Conservation (phyloP, 176 grass and related monocot genomes). For the Hordeum vulgare region DNA sequence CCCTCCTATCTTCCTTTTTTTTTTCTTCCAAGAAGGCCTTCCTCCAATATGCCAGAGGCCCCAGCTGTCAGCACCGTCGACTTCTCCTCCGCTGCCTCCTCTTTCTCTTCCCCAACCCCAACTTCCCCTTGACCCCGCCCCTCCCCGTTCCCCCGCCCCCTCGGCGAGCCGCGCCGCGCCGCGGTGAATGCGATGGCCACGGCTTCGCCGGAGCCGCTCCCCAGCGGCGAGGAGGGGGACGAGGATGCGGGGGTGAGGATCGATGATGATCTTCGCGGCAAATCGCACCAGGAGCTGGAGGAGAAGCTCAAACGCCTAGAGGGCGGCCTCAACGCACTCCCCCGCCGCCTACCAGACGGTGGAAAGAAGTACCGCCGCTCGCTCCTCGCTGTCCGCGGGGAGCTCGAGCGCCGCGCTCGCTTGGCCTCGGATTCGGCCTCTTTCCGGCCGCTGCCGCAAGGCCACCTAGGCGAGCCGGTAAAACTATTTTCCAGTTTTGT, state of each 20-base stretch:
- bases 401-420: constrained; percentile 30
- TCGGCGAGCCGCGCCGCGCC: not conserved
- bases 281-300: not conserved
- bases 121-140: not conserved
- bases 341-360: constrained; percentile 1
- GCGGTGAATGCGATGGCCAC: constrained; percentile 21
- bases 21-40: not conserved
- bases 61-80: not conserved
- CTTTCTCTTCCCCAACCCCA: not conserved
- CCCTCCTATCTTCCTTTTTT: no score
- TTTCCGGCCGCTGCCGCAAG: not conserved
- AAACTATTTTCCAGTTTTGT: not conserved
- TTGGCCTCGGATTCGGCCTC: not conserved
- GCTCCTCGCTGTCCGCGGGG: not conserved
- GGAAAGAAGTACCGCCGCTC: constrained; percentile 2
- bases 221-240: not conserved
- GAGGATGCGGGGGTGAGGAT: not conserved
- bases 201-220: not conserved
- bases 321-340: not conserved
- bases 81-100: not conserved
- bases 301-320: constrained; percentile 18
- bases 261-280: not conserved
- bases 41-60: not conserved
- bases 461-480: not conserved
- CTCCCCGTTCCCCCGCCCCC: not conserved